Evolutionary conservation across 768 basidiomycete species (phyloP).

Genomic region (Kwoniella sp.): DNA sequence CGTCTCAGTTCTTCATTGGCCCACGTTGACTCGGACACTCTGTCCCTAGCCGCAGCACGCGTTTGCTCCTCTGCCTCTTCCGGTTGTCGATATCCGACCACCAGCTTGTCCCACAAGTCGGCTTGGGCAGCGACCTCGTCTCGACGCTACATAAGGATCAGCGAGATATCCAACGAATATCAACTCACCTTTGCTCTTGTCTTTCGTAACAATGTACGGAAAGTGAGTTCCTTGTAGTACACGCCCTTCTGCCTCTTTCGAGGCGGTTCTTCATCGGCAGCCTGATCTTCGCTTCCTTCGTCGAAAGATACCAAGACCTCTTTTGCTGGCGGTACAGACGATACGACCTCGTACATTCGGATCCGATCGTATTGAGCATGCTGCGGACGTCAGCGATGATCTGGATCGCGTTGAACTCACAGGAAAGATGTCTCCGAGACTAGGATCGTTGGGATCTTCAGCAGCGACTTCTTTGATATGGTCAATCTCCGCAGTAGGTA

Average conservation of each 20-base stretch:
- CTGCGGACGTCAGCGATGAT: constrained; percentile 21
- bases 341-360: constrained; percentile 48
- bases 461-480: constrained; percentile 26
- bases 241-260: constrained; percentile 33
- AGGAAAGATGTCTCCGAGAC: constrained; percentile 25
- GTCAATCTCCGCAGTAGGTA: constrained; percentile 29
- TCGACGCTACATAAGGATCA: constrained; percentile 19
- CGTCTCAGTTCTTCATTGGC: constrained; percentile 30
- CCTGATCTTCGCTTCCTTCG: constrained; percentile 22
- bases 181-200: constrained; percentile 36
- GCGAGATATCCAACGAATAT: neutral
- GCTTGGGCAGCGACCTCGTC: constrained; percentile 22
- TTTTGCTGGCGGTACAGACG: constrained; percentile 25
- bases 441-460: constrained; percentile 29
- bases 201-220: constrained; percentile 38
- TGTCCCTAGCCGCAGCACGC: constrained; percentile 19
- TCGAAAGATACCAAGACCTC: constrained; percentile 46
- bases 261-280: constrained; percentile 5
- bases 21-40: constrained; percentile 40
- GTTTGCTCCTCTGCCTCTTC: constrained; percentile 23
- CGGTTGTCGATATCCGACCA: constrained; percentile 33
- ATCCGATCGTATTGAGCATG: constrained; percentile 36
- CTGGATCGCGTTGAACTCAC: constrained; percentile 16
- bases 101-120: constrained; percentile 36
- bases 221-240: constrained; percentile 37